Evolutionary conservation across 768 basidiomycete species (phyloP).

Genomic region (Suillus sp.): DNA sequence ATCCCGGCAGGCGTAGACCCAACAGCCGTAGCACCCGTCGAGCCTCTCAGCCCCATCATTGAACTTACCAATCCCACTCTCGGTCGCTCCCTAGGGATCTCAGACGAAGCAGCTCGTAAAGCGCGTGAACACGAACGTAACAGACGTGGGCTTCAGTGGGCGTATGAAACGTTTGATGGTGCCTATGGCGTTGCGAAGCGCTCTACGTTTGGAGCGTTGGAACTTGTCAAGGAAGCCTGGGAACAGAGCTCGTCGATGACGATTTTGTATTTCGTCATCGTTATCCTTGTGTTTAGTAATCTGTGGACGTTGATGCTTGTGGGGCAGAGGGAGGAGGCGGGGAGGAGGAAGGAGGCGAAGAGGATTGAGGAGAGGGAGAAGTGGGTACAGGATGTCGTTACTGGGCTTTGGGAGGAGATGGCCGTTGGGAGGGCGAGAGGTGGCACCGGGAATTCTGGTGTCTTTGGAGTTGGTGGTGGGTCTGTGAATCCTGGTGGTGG

Average conservation of each 20-base stretch:
- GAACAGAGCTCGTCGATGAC: slow-evolving; percentile 73
- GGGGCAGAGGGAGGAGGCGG: slow-evolving; percentile 49
- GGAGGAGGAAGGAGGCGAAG: slow-evolving; percentile 47
- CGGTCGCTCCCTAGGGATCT: slow-evolving; percentile 14
- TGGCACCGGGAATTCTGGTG: slow-evolving; percentile 8
- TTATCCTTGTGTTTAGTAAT: slow-evolving; percentile 74
- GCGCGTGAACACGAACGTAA: slow-evolving; percentile 69
- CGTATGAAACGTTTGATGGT: slow-evolving; percentile 83
- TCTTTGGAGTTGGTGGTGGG: background rate
- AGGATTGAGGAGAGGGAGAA: slow-evolving; percentile 69
- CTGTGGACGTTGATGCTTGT: slow-evolving; percentile 62
- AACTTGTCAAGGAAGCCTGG: slow-evolving; percentile 79
- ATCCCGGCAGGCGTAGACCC: slow-evolving; percentile 77
- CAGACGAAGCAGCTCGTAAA: slow-evolving; percentile 36
- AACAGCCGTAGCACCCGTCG: slow-evolving; percentile 50
- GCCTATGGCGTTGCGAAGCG: slow-evolving; percentile 69
- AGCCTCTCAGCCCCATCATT: slow-evolving; percentile 34
- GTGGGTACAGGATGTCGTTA: slow-evolving; percentile 74
- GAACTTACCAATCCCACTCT: slow-evolving; percentile 17
- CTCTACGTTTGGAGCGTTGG: slow-evolving; percentile 71
- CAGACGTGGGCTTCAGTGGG: slow-evolving; percentile 81
- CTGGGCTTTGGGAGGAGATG: slow-evolving; percentile 73
- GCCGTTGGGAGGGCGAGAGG: slow-evolving; percentile 42
- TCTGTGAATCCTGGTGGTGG: background rate
- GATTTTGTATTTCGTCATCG: slow-evolving; percentile 74